A percentile compares a stretch with the other conserved stretches of the same genome.
These are phyloP conservation scores for Claviceps sorghi DNA, from an alignment of 2,329 filamentous ascomycete species.

Conservation along the genomic window DNA sequence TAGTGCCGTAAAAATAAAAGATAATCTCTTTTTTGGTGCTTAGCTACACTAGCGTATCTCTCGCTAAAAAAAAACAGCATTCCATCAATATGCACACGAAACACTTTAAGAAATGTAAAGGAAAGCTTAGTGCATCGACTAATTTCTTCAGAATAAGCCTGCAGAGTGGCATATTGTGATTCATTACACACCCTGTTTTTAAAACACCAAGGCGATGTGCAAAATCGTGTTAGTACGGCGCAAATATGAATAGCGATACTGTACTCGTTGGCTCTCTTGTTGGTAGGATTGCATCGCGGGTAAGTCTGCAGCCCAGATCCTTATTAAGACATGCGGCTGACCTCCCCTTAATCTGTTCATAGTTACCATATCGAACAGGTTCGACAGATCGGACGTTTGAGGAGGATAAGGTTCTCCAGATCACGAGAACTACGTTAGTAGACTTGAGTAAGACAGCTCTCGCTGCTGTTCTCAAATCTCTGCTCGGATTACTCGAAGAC, in stretches of 20 bases:
- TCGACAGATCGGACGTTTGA: constrained; percentile 9
- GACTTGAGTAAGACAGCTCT: constrained; percentile 43
- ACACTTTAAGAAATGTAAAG: no score
- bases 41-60: no score
- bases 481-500: constrained; percentile 44
- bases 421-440: constrained; percentile 46
- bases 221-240: constrained; percentile 5
- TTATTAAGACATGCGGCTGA: not conserved
- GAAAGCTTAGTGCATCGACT: no score
- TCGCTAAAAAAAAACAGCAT: no score
- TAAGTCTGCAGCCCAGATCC: constrained; percentile 18
- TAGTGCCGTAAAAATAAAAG: no score
- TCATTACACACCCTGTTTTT: no score
- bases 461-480: constrained; percentile 38
- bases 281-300: constrained; percentile 47
- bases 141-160: no score
- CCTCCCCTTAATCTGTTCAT: not conserved
- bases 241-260: constrained; percentile 41
- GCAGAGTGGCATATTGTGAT: no score
- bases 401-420: constrained; percentile 45
- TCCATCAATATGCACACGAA: no score
- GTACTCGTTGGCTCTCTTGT: constrained; percentile 47
- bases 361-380: constrained; percentile 8
- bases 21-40: no score
- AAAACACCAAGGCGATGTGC: not conserved